Conservation (phyloP, 73 alveolate species). For the Vitrella brassicaformis region DNA sequence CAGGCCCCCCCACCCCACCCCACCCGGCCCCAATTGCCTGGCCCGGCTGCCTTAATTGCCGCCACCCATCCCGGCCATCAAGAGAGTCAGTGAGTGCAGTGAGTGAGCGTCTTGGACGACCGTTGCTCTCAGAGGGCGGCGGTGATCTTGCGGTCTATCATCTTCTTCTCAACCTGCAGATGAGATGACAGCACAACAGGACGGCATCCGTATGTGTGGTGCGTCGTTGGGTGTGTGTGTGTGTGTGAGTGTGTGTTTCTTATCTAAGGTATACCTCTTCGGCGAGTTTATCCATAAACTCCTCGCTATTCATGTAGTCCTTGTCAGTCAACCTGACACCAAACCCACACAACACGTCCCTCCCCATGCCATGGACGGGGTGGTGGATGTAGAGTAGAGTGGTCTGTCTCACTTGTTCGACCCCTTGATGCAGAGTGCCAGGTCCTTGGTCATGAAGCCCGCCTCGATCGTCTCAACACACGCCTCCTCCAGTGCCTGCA, state of each 20-base stretch:
- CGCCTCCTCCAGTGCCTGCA: slow-evolving; percentile 54
- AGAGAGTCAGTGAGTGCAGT: too few species aligned
- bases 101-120: too few species aligned
- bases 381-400: not conserved
- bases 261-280: too few species aligned
- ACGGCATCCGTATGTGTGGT: too few species aligned
- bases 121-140: not conserved
- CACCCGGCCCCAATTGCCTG: too few species aligned
- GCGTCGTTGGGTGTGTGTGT: too few species aligned
- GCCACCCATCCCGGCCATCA: too few species aligned
- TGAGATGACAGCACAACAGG: not conserved
- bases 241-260: too few species aligned
- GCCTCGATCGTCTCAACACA: slow-evolving; percentile 47
- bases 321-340: not conserved
- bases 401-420: not conserved
- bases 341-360: not conserved
- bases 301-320: too few species aligned
- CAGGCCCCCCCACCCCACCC: too few species aligned
- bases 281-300: too few species aligned
- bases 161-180: not conserved
- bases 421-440: slow-evolving; percentile 62
- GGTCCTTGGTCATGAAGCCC: slow-evolving; percentile 76
- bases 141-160: not conserved
- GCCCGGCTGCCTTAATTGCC: too few species aligned
- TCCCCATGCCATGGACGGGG: not conserved